A percentile compares a stretch with the other conserved stretches of the same genome.
These are phyloP conservation scores for Helicostylum pulchrum DNA, from an alignment of 192 early-diverging fungal genomes.

Conservation along the genomic window DNA sequence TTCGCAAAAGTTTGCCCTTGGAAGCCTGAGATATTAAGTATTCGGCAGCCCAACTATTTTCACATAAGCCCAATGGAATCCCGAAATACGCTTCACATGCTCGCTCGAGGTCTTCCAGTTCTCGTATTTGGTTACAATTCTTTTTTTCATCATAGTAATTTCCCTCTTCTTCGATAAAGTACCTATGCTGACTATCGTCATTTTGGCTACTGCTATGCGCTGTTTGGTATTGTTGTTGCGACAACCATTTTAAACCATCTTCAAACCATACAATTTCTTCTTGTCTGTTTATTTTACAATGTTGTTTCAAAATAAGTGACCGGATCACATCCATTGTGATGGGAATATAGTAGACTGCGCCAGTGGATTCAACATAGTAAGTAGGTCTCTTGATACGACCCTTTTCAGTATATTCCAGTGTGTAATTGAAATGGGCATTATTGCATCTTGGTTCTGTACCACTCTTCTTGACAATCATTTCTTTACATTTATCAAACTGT, in stretches of 20 bases:
- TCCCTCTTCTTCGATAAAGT: too few species aligned
- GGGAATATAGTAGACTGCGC: not conserved
- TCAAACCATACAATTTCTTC: slow-evolving; percentile 12
- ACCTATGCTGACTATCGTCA: too few species aligned
- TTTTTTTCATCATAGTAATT: too few species aligned
- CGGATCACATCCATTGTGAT: slow-evolving; percentile 8
- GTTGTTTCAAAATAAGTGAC: not conserved
- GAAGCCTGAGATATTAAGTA: slow-evolving; percentile 2
- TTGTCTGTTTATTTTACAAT: not conserved
- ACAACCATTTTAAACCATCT: slow-evolving; percentile 2
- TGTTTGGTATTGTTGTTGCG: slow-evolving; percentile 12
- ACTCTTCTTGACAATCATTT: not conserved
- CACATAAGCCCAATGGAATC: slow-evolving; percentile 11
- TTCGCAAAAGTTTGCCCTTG: not conserved
- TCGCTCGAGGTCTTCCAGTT: slow-evolving; percentile 8
- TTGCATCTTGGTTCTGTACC: too few species aligned
- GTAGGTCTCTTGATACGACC: slow-evolving; percentile 6
- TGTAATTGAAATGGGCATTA: not conserved
- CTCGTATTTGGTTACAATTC: not conserved
- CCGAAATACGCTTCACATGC: slow-evolving; percentile 16
- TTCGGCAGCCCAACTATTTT: slow-evolving; percentile 5
- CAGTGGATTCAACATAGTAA: not conserved
- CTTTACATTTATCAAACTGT: not conserved
- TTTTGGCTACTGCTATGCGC: not conserved
- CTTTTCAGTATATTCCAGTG: slow-evolving; percentile 7